Evolutionary conservation across 2,329 filamentous ascomycete genomes (phyloP).

Genomic region (Aureobasidium lini): DNA sequence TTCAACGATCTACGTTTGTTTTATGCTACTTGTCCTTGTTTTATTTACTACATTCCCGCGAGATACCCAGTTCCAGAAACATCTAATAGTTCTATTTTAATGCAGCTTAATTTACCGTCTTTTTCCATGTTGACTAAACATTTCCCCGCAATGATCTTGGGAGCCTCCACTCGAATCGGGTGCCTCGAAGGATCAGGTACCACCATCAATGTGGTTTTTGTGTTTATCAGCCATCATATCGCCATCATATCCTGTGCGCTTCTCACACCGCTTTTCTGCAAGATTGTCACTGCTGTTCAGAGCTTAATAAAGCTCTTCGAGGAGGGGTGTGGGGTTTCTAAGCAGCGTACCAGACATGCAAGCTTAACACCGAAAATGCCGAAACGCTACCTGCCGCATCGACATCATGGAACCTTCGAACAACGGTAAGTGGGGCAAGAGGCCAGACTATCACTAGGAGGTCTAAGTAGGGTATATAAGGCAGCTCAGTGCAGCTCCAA

Average conservation of each 20-base stretch:
- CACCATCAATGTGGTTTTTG: background rate
- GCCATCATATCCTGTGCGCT: background rate
- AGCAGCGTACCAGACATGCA: background rate
- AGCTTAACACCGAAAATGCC: background rate
- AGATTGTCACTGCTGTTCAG: background rate
- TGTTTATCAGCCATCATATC: background rate
- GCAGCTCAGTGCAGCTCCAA: background rate
- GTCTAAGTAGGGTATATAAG: background rate
- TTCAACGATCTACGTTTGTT: background rate
- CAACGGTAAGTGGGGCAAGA: constrained; percentile 1
- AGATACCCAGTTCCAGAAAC: constrained; percentile 3
- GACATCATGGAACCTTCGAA: constrained; percentile 8
- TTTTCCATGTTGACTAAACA: background rate
- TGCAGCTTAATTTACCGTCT: constrained; percentile 3
- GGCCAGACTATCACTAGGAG: background rate
- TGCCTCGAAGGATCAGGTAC: background rate
- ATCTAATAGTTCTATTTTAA: background rate
- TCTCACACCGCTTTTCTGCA: background rate
- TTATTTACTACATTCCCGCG: background rate
- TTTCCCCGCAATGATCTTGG: background rate
- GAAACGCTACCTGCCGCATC: background rate
- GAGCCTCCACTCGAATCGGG: background rate
- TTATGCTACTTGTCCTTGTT: background rate
- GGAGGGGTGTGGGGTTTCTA: background rate
- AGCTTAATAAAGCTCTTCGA: background rate